These are phyloP conservation scores for Podospora anserina DNA, from an alignment of 495 filamentous ascomycete species.

Conservation along the genomic window DNA sequence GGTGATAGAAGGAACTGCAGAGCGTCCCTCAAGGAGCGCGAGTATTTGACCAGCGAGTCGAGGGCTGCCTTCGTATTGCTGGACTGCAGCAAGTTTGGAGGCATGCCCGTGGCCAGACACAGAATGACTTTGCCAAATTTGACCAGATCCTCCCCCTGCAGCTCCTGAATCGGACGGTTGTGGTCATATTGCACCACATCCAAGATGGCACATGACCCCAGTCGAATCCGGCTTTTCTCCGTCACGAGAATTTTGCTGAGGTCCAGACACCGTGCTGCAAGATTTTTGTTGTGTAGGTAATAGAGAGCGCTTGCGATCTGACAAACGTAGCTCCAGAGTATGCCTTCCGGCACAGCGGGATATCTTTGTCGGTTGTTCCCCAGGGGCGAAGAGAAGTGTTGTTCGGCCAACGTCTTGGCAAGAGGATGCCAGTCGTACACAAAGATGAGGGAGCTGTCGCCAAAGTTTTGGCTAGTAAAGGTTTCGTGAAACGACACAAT, in stretches of 20 bases:
- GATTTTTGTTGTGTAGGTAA: conserved; percentile 72
- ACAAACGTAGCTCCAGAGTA: conserved; percentile 87
- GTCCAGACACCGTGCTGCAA: conserved; percentile 81
- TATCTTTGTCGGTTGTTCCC: conserved; percentile 45
- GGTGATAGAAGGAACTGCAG: conserved; percentile 71
- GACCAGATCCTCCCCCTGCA: conserved; percentile 84
- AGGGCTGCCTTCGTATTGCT: conserved; percentile 58
- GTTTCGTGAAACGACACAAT: conserved; percentile 87
- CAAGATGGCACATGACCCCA: conserved; percentile 80
- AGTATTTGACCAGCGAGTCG: conserved; percentile 71
- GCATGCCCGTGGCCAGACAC: conserved; percentile 66
- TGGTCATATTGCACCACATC: conserved; percentile 81
- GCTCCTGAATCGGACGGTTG: conserved; percentile 61
- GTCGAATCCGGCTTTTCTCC: conserved; percentile 77
- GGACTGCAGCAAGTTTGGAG: conserved; percentile 44
- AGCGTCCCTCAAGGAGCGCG: conserved; percentile 66
- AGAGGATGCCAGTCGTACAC: conserved; percentile 90
- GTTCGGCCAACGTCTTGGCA: conserved; percentile 83
- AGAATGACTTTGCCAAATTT: conserved; percentile 83
- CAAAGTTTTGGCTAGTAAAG: conserved; percentile 88
- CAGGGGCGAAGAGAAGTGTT: conserved; percentile 63
- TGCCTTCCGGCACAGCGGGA: conserved; percentile 65
- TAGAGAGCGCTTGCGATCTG: conserved; percentile 89
- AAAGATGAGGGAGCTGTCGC: conserved; percentile 91
- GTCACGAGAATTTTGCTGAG: conserved; percentile 81